Conservation (phyloP, 2,329 filamentous ascomycete genomes). For the Erysiphe pulchra region DNA sequence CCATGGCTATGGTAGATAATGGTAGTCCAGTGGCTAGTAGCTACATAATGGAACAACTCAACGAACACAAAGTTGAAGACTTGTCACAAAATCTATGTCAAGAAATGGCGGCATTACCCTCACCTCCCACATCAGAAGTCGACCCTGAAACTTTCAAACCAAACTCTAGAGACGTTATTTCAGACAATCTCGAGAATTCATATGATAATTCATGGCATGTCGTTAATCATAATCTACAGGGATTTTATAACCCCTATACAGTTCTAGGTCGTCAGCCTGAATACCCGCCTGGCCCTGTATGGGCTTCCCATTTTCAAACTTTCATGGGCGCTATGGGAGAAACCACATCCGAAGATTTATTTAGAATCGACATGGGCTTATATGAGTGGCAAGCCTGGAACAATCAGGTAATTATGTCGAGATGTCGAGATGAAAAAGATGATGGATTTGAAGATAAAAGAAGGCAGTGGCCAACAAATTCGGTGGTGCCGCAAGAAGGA, state of each 20-base stretch:
- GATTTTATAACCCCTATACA: slow-evolving; percentile 4
- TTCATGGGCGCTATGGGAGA: slow-evolving; percentile 13
- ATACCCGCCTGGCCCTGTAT: slow-evolving; percentile 9
- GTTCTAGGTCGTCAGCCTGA: slow-evolving; percentile 5
- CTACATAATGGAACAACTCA: slow-evolving; percentile 1
- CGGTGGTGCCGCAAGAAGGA: background rate
- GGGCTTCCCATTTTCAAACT: slow-evolving; percentile 12
- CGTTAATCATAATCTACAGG: slow-evolving; percentile 5
- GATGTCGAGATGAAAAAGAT: slow-evolving; percentile 12
- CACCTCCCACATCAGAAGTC: slow-evolving; percentile 8
- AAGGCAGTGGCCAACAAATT: slow-evolving; percentile 3
- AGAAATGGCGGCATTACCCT: slow-evolving; percentile 6
- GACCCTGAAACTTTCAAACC: slow-evolving; percentile 3
- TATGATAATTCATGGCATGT: slow-evolving; percentile 11
- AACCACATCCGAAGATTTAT: slow-evolving; percentile 12
- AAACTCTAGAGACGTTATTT: background rate
- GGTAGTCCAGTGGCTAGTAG: slow-evolving; percentile 1
- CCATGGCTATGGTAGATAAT: background rate
- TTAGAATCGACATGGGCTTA: slow-evolving; percentile 9
- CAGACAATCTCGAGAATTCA: slow-evolving; percentile 9
- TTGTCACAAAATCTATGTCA: slow-evolving; percentile 5
- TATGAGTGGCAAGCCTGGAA: slow-evolving; percentile 13
- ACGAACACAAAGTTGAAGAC: slow-evolving; percentile 1
- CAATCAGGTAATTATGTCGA: slow-evolving; percentile 9
- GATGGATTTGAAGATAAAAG: slow-evolving; percentile 7